Percentiles rank a stretch among this genome's conserved stretches.
Conservation (phyloP, 805 yeast genomes). For the Yarrowia osloensis region DNA sequence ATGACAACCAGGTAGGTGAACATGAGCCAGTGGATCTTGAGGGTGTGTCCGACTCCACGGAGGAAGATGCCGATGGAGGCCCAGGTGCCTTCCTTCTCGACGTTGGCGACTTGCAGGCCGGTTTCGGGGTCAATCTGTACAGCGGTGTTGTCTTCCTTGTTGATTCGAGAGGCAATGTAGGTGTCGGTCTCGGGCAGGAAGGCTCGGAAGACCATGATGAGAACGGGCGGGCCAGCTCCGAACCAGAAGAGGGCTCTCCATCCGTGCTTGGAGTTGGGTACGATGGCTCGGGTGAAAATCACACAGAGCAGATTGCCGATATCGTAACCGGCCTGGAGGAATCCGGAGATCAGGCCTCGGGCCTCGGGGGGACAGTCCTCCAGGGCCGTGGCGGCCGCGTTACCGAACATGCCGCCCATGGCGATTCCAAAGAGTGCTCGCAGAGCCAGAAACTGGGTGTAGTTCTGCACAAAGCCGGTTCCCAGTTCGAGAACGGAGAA, state of each 20-base stretch:
- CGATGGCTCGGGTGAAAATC: constrained; percentile 63
- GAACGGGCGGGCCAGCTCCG: constrained; percentile 63
- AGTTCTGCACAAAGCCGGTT: constrained; percentile 64
- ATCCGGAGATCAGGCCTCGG: constrained; percentile 63
- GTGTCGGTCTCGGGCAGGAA: constrained; percentile 62
- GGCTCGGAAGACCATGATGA: constrained; percentile 60
- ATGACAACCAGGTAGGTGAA: constrained; percentile 57
- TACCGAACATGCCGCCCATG: constrained; percentile 73
- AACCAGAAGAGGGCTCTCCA: constrained; percentile 81
- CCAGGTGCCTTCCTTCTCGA: constrained; percentile 31
- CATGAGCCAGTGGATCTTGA: constrained; percentile 59
- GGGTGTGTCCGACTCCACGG: constrained; percentile 30
- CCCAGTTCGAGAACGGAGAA: constrained; percentile 63
- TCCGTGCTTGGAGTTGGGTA: constrained; percentile 50
- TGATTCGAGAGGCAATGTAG: constrained; percentile 43
- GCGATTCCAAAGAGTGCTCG: constrained; percentile 67
- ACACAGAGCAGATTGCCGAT: constrained; percentile 68
- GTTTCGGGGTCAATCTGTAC: constrained; percentile 33
- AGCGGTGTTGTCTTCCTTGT: constrained; percentile 34
- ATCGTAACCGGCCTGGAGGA: constrained; percentile 81
- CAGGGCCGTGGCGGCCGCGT: constrained; percentile 64
- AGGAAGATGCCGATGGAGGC: constrained; percentile 10
- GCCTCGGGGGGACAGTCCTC: constrained; percentile 64
- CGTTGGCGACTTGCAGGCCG: background rate
- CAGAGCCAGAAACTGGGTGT: constrained; percentile 58